Conservation (phyloP, 1,284 basidiomycete species). For the Ceratobasidium sp. region DNA sequence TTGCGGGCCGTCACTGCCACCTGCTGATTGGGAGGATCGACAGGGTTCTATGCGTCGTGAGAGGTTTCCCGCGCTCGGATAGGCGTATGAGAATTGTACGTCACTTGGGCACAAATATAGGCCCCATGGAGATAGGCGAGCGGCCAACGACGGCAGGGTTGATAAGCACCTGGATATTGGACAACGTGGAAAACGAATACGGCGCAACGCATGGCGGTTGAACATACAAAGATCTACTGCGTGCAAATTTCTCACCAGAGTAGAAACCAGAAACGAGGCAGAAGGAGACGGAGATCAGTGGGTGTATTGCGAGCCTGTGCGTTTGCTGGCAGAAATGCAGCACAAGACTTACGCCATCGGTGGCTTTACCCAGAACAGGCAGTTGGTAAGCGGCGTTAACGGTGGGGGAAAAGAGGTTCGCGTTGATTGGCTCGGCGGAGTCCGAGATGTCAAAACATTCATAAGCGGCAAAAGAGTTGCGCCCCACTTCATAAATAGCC, state of each 20-base stretch:
- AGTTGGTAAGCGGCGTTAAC: background rate
- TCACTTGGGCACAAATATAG: background rate
- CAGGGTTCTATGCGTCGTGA: conserved; percentile 1
- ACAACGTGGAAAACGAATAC: background rate
- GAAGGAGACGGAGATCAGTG: background rate
- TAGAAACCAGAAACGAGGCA: background rate
- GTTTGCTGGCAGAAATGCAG: too few relatives aligned
- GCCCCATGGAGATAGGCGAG: background rate
- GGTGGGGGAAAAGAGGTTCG: background rate
- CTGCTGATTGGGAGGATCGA: conserved; percentile 10
- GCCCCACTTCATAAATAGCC: conserved; percentile 17
- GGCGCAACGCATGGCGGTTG: background rate
- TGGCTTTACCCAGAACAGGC: too few relatives aligned
- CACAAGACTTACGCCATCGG: background rate
- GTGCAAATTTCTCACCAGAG: background rate
- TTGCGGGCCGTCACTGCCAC: background rate
- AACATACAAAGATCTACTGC: background rate
- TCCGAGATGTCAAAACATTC: background rate
- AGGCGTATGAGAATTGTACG: background rate
- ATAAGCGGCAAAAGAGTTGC: conserved; percentile 11
- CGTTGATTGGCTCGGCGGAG: conserved; percentile 1
- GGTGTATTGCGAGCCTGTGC: too few relatives aligned
- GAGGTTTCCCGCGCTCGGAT: background rate
- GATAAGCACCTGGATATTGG: background rate
- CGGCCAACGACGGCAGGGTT: background rate